These are phyloP conservation scores for Dendrocalamus sinicus DNA, from an alignment of 176 grass and related monocot genomes.

Conservation along the genomic window DNA sequence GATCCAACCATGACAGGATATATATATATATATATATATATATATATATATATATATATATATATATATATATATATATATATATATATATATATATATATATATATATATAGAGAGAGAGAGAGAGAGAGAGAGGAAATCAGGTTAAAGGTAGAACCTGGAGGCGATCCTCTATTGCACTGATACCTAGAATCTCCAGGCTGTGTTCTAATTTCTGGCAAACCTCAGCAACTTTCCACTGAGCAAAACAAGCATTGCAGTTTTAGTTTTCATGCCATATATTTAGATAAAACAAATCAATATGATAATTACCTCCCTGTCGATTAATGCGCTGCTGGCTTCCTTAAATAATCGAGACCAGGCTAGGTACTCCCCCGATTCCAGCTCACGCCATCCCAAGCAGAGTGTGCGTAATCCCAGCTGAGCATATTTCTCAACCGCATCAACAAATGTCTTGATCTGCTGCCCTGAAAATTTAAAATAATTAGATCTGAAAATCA, in stretches of 20 bases:
- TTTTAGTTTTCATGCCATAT: slow-evolving; percentile 37
- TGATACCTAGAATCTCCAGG: slow-evolving; percentile 90
- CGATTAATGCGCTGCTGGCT: slow-evolving; percentile 74
- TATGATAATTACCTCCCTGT: slow-evolving; percentile 76
- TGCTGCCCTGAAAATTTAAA: slow-evolving; percentile 73
- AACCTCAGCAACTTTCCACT: slow-evolving; percentile 96
- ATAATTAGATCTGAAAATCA: slow-evolving; percentile 31
- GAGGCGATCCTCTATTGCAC: slow-evolving; percentile 91
- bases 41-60: too few species aligned
- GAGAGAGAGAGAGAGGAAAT: slow-evolving; percentile 19
- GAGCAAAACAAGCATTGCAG: slow-evolving; percentile 23
- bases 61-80: too few species aligned
- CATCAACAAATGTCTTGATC: slow-evolving; percentile 81
- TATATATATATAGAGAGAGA: too few species aligned
- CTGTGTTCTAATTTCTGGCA: slow-evolving; percentile 90
- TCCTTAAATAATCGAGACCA: slow-evolving; percentile 92
- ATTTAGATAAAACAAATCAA: slow-evolving; percentile 31
- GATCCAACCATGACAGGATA: slow-evolving; percentile 27
- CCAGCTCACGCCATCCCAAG: slow-evolving; percentile 89
- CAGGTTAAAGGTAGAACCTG: slow-evolving; percentile 64
- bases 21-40: too few species aligned
- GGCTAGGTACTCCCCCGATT: slow-evolving; percentile 73
- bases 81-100: too few species aligned
- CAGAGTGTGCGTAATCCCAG: slow-evolving; percentile 89
- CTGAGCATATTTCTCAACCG: slow-evolving; percentile 90